Base-by-base conservation (phyloP, 768 basidiomycete species). In the Trametes coccinea region DNA sequence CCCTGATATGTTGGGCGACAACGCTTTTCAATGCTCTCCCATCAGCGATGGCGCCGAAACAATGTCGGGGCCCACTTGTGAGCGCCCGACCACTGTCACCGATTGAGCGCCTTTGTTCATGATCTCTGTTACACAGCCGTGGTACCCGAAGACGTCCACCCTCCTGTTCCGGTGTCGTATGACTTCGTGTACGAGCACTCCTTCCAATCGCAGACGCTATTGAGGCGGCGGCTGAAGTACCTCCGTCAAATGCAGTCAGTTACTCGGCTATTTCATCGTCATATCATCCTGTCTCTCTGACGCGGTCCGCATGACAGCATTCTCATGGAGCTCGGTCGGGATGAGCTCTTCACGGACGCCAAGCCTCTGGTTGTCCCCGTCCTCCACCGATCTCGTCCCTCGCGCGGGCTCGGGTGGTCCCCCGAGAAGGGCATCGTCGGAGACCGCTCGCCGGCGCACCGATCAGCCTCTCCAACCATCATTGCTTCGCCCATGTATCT, bases 171-270 rank as follows among this genome's bases (percentile, higher is more conserved):
- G 3, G 43, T 55, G 13, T 16, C 16, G 31, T 33, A 31, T n/a
- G 30, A 44, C 11, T 6, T 29, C 30, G 33, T 56, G 16, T 47
- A 22, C 34, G 55, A 56, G 5, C 45, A 56, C 31, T 11, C 31
- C 2, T 56, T 47, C 45, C n/a, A 46, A 13, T 16, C 30, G 11
- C 55, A 31, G 17, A 56, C 55, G 10, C 55, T 56, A 2, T 45
- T 34, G 11, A 17, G 10, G 33, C 31, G 45, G 22, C 55, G 55
- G n/a, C 17, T 56, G 31, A 13, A n/a, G 16, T 48, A 47, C 34
- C 45, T 56, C 8, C 55, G 55, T 34, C 55, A 56, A 34, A 47
- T 56, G 55, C 45, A 56, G 55, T 56, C 17, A 5, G 55, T 47
- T 0, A 7, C n/a, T 7, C 33, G 2, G 16, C 49, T 6, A 16